Evolutionary conservation across 177 flowering plant species (phyloP).

Genomic region (Vitis hybrid): DNA sequence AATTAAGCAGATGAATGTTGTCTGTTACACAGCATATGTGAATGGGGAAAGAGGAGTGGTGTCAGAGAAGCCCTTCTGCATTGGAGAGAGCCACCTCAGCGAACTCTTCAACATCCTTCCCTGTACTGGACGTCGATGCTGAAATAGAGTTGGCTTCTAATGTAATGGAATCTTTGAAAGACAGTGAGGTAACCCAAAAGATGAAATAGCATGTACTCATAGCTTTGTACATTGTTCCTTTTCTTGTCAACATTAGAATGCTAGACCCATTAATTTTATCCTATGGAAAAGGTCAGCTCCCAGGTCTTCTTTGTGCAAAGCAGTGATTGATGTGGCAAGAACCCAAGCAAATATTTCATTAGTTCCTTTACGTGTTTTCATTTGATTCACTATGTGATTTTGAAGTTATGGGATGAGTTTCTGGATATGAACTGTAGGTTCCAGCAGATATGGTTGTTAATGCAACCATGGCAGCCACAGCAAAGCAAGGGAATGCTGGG

Average conservation of each 20-base stretch:
- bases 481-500: constrained; percentile 9
- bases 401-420: too few species aligned
- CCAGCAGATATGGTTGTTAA: constrained; percentile 24
- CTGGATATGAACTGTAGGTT: constrained; percentile 3
- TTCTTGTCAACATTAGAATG: constrained; percentile 4
- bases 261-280: constrained; percentile 10
- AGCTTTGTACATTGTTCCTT: too few species aligned
- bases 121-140: not conserved
- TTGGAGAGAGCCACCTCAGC: not conserved
- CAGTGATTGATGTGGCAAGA: constrained; percentile 4
- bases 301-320: constrained; percentile 1
- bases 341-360: not conserved
- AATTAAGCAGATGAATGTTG: not conserved
- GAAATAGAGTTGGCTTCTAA: constrained; percentile 7
- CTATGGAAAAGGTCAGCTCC: constrained; percentile 18
- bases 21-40: constrained; percentile 3
- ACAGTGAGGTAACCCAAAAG: not conserved
- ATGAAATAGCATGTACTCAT: not conserved
- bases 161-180: not conserved
- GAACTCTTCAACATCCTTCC: too few species aligned
- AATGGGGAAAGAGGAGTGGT: constrained; percentile 8
- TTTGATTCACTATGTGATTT: not conserved
- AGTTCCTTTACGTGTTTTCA: not conserved
- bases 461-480: constrained; percentile 19
- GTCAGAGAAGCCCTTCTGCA: constrained; percentile 4